Evolutionary conservation across 2,329 filamentous ascomycete species (phyloP), one percentile per base, ranked within the genome.

Genomic region (Penicillium polonicum): DNA sequence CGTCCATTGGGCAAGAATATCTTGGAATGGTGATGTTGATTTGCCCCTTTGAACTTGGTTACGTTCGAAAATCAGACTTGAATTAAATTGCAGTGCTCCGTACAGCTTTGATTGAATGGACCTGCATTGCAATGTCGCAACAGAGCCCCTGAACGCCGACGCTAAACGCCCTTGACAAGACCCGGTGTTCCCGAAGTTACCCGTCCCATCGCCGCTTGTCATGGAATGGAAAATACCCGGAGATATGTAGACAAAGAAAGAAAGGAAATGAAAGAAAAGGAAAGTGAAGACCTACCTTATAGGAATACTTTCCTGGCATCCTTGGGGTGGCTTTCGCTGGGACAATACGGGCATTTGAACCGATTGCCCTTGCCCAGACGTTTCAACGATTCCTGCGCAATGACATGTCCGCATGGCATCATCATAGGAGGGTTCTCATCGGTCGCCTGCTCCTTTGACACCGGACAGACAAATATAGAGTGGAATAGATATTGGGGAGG

Each of bases 291-390:
- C 55, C 49, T 35, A 59, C 43, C 10, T 74, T 76, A 91, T 45
- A 92, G 74, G 51, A 86, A 85, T 44, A 94, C 88, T 72, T 88
- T 86, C 66, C 80, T 83, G 7, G 92, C 91, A 54, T 97, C 91
- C 64, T 85, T 86, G 2, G 89, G 80, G 63, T 88, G 82, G 45
- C 91, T 91, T 75, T 97, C 93, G 31, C 79, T 86, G 0, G 94
- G 94, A 71, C 94, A 99, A 72, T 99, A 99, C 0, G 94, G 94
- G 69, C 94, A 99, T 75, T 99, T 99, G 81, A 95, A 95, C 59
- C 88, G 81, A 42, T 80, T 83, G 0, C 88, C 88, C 76, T 95
- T 96, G 54, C 87, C 87, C 42, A 97, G 81, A 69, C 87, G 87
- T 59, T 89, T 85, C 50, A 99, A 78, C 35, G 88, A 92, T 69